A percentile compares a stretch with the other conserved stretches of the same genome.
Evolutionary conservation across 164 flowering plant genomes (phyloP).

Genomic region (Sextonia rubra): DNA sequence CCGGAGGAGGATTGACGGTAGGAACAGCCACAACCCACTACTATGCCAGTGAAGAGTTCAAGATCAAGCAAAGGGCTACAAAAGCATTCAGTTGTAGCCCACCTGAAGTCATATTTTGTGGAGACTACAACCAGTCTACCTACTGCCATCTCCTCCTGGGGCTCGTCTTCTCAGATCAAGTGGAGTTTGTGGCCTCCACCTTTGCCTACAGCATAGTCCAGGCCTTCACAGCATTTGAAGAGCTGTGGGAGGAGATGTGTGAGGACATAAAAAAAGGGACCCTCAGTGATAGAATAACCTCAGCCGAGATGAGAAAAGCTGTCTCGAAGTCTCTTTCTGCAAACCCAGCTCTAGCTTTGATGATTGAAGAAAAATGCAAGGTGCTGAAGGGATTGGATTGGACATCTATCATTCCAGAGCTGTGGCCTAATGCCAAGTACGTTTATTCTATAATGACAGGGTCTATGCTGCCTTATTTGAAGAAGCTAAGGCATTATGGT

Average conservation of each 20-base stretch:
- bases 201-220: conserved; percentile 74
- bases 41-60: conserved; percentile 72
- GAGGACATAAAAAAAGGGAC: conserved; percentile 54
- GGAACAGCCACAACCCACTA: conserved; percentile 92
- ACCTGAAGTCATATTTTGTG: conserved; percentile 57
- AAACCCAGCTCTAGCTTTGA: conserved; percentile 41
- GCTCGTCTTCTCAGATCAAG: conserved; percentile 42
- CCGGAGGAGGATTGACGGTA: conserved; percentile 58
- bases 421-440: conserved; percentile 85
- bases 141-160: conserved; percentile 90
- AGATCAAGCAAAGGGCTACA: conserved; percentile 56
- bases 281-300: conserved; percentile 47
- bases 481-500: conserved; percentile 70
- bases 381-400: conserved; percentile 39
- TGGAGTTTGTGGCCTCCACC: conserved; percentile 79
- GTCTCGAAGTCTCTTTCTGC: conserved; percentile 41
- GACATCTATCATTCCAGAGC: conserved; percentile 51
- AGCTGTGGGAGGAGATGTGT: conserved; percentile 60
- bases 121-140: conserved; percentile 68
- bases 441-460: conserved; percentile 86
- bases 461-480: conserved; percentile 71
- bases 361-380: conserved; percentile 39
- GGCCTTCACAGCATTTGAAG: conserved; percentile 61
- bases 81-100: conserved; percentile 86
- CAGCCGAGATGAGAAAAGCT: conserved; percentile 39